Conservation (phyloP, 306 rosid species). For the Cyclanthera cordifolia region DNA sequence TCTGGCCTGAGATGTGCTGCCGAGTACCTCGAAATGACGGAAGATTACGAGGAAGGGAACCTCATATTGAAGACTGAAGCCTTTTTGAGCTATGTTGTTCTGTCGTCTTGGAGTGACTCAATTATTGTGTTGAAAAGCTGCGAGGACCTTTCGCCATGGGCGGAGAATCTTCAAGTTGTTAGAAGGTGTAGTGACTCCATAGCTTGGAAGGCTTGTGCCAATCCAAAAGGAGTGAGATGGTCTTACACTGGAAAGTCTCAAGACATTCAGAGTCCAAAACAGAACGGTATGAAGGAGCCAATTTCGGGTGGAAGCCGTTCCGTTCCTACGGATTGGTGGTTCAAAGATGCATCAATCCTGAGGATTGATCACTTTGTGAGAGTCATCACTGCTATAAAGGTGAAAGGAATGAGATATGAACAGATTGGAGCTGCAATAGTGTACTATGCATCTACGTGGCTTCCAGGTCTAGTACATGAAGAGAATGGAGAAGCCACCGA, state of each 20-base stretch:
- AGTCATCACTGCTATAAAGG: slow-evolving; percentile 87
- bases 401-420: slow-evolving; percentile 83
- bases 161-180: slow-evolving; percentile 87
- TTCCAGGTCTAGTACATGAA: slow-evolving; percentile 47
- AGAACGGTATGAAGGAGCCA: slow-evolving; percentile 61
- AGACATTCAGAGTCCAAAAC: slow-evolving; percentile 49
- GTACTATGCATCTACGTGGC: slow-evolving; percentile 83
- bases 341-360: slow-evolving; percentile 75
- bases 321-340: slow-evolving; percentile 97
- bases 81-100: slow-evolving; percentile 84
- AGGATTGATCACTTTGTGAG: slow-evolving; percentile 90
- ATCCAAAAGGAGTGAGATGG: slow-evolving; percentile 93
- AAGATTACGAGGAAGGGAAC: slow-evolving; percentile 91
- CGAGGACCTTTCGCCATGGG: slow-evolving; percentile 91
- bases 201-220: slow-evolving; percentile 99
- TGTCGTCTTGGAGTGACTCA: slow-evolving; percentile 96
- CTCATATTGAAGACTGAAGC: slow-evolving; percentile 97
- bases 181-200: slow-evolving; percentile 91
- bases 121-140: slow-evolving; percentile 80
- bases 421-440: slow-evolving; percentile 66
- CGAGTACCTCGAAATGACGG: slow-evolving; percentile 92
- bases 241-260: slow-evolving; percentile 58
- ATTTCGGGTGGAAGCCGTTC: slow-evolving; percentile 55
- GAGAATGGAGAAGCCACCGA: slow-evolving; percentile 20
- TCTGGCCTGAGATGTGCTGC: slow-evolving; percentile 96